phyloP scores from a whole-genome alignment of 2,329 filamentous ascomycete genomes.

The Coniella vitis region DNA sequence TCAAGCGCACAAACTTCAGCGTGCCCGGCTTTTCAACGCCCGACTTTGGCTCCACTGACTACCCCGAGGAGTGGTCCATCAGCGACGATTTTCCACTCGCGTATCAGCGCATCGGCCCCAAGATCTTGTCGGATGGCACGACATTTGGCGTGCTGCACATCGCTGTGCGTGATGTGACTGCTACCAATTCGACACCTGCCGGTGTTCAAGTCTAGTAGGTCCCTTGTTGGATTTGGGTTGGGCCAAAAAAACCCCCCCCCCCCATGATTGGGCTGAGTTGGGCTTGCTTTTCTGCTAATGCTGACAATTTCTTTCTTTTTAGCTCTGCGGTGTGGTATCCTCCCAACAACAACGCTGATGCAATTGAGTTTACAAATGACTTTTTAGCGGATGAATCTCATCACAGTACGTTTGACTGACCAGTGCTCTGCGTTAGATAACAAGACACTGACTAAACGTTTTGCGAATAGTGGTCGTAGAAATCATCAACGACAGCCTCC shows the following conservation, averaged over 20 bases:
- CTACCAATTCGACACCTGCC: background rate
- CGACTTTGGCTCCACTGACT: slow-evolving; percentile 22
- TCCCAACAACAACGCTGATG: background rate
- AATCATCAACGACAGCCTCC: slow-evolving; percentile 1
- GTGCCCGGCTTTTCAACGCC: slow-evolving; percentile 30
- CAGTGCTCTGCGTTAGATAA: too few relatives aligned
- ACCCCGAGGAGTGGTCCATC: slow-evolving; percentile 15
- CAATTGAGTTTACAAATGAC: background rate
- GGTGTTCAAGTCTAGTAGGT: slow-evolving; percentile 17
- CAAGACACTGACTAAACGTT: background rate
- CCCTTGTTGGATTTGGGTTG: too few relatives aligned
- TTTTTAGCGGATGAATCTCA: slow-evolving; percentile 1
- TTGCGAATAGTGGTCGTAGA: background rate
- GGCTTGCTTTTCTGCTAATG: background rate
- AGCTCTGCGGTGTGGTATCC: slow-evolving; percentile 12
- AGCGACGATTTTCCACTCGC: slow-evolving; percentile 26
- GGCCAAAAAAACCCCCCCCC: too few relatives aligned
- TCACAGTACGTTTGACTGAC: background rate
- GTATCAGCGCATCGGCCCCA: slow-evolving; percentile 22
- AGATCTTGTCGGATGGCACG: slow-evolving; percentile 18
- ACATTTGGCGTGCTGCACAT: slow-evolving; percentile 21
- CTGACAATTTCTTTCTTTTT: background rate
- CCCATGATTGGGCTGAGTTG: background rate
- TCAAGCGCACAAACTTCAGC: slow-evolving; percentile 18
- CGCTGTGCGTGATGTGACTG: slow-evolving; percentile 17